phyloP scores from a whole-genome alignment of 1,284 basidiomycete species.

The Ceratorhiza oryzae-sativae region DNA sequence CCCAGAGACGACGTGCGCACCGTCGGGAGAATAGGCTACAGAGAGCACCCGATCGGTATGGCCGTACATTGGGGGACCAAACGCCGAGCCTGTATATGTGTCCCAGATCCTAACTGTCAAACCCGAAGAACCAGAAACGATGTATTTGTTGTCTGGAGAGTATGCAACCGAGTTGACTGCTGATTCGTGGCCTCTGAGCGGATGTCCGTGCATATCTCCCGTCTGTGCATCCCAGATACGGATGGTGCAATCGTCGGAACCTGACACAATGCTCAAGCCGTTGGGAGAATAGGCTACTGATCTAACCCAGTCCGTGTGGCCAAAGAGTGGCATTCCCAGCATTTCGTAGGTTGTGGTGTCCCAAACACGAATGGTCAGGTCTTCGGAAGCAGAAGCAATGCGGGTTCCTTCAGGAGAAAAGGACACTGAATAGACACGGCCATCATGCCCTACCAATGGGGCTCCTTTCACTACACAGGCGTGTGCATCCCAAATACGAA shows the following conservation, averaged over 20 bases:
- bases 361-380: conserved; percentile 7
- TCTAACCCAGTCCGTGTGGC: neutral
- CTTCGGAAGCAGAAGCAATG: conserved; percentile 13
- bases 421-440: neutral
- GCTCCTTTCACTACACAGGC: neutral
- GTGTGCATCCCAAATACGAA: conserved; percentile 34
- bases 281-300: conserved; percentile 23
- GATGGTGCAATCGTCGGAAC: conserved; percentile 36
- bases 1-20: neutral
- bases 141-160: neutral
- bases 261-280: conserved; percentile 2
- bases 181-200: neutral
- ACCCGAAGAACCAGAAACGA: conserved; percentile 33
- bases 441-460: conserved; percentile 6
- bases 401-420: conserved; percentile 23
- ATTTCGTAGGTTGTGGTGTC: neutral
- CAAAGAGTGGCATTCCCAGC: neutral
- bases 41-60: neutral
- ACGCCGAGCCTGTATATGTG: neutral
- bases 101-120: conserved; percentile 27
- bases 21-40: neutral
- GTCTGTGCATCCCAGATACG: conserved; percentile 13
- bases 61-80: neutral
- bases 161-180: conserved; percentile 12
- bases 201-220: neutral